Evolutionary conservation across 1,284 basidiomycete genomes (phyloP).

Genomic region (Pseudozyma thailandica): DNA sequence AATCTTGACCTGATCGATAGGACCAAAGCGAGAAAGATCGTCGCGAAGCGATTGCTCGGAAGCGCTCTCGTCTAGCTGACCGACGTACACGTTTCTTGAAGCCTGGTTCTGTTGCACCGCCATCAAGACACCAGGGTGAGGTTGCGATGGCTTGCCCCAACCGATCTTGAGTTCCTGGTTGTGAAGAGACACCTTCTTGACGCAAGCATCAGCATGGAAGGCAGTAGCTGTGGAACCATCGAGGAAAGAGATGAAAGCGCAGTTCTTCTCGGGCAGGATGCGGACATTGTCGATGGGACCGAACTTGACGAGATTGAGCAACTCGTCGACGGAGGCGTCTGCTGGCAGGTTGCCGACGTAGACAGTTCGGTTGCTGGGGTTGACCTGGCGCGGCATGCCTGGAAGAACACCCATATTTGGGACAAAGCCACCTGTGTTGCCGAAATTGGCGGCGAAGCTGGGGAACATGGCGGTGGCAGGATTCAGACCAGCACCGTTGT

Average conservation of each 20-base stretch:
- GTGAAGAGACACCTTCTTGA: conserved; percentile 64
- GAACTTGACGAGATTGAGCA: conserved; percentile 96
- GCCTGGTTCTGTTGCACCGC: conserved; percentile 67
- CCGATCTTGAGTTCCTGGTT: conserved; percentile 67
- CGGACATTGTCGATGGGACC: conserved; percentile 95
- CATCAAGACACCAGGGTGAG: conserved; percentile 61
- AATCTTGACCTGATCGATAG: conserved; percentile 68
- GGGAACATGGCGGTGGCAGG: conserved; percentile 33
- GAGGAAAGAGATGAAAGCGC: conserved; percentile 86
- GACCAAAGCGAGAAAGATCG: conserved; percentile 63
- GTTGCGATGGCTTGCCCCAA: conserved; percentile 66
- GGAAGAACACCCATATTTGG: conserved; percentile 34
- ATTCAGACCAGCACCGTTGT: conserved; percentile 21
- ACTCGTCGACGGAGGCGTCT: conserved; percentile 95
- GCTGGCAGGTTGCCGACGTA: conserved; percentile 96
- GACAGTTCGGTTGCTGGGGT: conserved; percentile 77
- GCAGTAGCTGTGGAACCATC: conserved; percentile 61
- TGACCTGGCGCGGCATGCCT: conserved; percentile 36
- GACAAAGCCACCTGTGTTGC: conserved; percentile 28
- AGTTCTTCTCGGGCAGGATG: conserved; percentile 95
- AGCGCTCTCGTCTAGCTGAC: conserved; percentile 59
- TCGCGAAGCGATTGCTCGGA: conserved; percentile 62
- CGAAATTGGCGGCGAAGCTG: conserved; percentile 39
- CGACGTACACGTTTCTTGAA: conserved; percentile 66
- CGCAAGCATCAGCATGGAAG: conserved; percentile 66